Conservation (phyloP, 148 eudicot genomes). For the Suaeda aralocaspica region DNA sequence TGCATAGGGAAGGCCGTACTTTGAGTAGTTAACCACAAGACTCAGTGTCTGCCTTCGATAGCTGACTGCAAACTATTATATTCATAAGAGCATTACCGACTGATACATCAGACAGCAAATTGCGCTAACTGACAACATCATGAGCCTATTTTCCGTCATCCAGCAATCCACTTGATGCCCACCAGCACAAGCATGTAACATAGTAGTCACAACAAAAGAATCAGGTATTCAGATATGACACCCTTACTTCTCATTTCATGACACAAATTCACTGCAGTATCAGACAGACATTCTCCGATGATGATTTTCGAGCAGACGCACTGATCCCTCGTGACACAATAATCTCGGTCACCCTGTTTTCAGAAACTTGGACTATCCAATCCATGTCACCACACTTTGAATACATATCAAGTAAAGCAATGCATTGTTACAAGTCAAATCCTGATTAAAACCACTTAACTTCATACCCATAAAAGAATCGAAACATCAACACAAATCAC, state of each 20-base stretch:
- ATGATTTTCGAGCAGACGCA: constrained; percentile 52
- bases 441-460: constrained; percentile 37
- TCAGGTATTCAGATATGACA: constrained; percentile 40
- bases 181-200: constrained; percentile 68
- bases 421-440: constrained; percentile 43
- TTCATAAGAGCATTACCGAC: constrained; percentile 59
- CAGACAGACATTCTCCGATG: constrained; percentile 38
- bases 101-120: constrained; percentile 32
- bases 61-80: constrained; percentile 40
- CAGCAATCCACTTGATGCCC: constrained; percentile 41
- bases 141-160: constrained; percentile 51
- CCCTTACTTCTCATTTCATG: constrained; percentile 46
- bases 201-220: constrained; percentile 39
- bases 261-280: constrained; percentile 46
- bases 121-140: constrained; percentile 33
- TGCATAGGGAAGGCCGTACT: constrained; percentile 56
- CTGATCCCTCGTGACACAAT: constrained; percentile 60
- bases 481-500: constrained; percentile 39
- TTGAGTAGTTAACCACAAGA: constrained; percentile 67
- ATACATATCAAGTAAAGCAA: constrained; percentile 58
- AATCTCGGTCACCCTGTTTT: constrained; percentile 39
- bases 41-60: constrained; percentile 39
- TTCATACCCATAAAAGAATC: constrained; percentile 42
- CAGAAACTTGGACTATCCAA: constrained; percentile 33
- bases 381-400: constrained; percentile 49